Evolutionary conservation across 2,329 filamentous ascomycete genomes (phyloP), one percentile per base, ranked within the genome.

Genomic region (Berkeleyomyces basicola): DNA sequence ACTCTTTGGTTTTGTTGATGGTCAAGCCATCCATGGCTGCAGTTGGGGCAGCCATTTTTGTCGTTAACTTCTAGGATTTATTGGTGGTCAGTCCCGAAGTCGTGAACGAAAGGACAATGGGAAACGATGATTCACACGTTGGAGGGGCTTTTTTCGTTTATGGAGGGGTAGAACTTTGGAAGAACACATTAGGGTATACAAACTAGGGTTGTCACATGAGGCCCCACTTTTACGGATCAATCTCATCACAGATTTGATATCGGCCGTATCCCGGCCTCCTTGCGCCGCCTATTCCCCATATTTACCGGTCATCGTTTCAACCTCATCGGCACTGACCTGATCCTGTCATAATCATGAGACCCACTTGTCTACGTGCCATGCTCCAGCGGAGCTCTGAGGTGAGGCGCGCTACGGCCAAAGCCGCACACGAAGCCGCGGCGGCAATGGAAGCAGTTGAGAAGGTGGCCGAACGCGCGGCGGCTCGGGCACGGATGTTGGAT

Each of bases 1-100:
- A 74, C 73, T 82, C 80, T 72, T 82, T 82, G 63, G 79, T 82
- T 71, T 82, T 82, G 71, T 79, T 82, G 67, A 81, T 74, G 64
- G 75, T 73, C 64, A 80, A 72, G 66, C 71, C 73, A 71, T 79
- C 78, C 72, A 81, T 74, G 70, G 77, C 77, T 70, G 79, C 73
- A 36, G 61, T 59, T 16, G 63, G 63, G 46, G 58, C 66, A 63
- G 64, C 59, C 59, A 63, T 64, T 44, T 65, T 63, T 57, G 47
- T 63, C 10, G 39, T 42, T 42, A 23, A 47, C 37, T 43, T 7
- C 51, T 55, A 14, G 43, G 43, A 4, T 46, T 2, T 46, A n/a
- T 46, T 46, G 3, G 3, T 23, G 23, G 23, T 4, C 10, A 53
- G 3, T 11, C 33, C 33, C 57, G 23, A 39, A 59, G 16, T 59